Evolutionary conservation across 2,329 filamentous ascomycete species (phyloP), one percentile per base, ranked within the genome.

Genomic region (Sporothrix variecibatus): DNA sequence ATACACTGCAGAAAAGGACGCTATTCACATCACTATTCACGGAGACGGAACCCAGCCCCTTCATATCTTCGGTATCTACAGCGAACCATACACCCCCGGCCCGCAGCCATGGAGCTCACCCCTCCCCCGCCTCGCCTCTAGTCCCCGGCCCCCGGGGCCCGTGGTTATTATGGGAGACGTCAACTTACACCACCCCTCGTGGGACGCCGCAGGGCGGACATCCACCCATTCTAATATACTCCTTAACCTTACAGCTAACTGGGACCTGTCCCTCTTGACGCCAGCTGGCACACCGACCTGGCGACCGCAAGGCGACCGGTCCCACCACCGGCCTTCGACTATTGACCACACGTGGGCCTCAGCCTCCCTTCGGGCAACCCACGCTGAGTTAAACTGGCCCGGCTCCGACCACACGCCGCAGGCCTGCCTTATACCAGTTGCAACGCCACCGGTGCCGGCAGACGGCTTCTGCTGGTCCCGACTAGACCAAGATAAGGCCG

Each of bases 311-410:
- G 62, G 34, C 9, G 9, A 38, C 20, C 34, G 62, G 62, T 65
- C 62, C 34, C 20, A 65, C 62, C 34, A 65, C 6, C 62, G 62
- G 9, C 62, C 17, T 26, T 65, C 62, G n/a, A 65, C 62, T 3
- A 65, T 65, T 23, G 62, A 65, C 62, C 34, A 65, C 34, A 65
- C 62, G 31, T 65, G 34, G 62, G 62, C 62, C 62, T 65, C 62
- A 8, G 3, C 34, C 1, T 6, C 12, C 62, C 62, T 67, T 11
- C 40, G 40, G 12, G 62, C 62, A 2, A 67, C n/a, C 4, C n/a
- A 67, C 40, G 28, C 62, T 11, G 38, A 3, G n/a, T 38, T 65
- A 3, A 7, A 65, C 62, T 65, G 34, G 62, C 62, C 20, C 2
- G 62, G 62, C 62, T 67, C 62, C 40, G n/a, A 67, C 40, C 8